Conservation (phyloP, 1,284 basidiomycete species). For the Puccinia novopanici region DNA sequence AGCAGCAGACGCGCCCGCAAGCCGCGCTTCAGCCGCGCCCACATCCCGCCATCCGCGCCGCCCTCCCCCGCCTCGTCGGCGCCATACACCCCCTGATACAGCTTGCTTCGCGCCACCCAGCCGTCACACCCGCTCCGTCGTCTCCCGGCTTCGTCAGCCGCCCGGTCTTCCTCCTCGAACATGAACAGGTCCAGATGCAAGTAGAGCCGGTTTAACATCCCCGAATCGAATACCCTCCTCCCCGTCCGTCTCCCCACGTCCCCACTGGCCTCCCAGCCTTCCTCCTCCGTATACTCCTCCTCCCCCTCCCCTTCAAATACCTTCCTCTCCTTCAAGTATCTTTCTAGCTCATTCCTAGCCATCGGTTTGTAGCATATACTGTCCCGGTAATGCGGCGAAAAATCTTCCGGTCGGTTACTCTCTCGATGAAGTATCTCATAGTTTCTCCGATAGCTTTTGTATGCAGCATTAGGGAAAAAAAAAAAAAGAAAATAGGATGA, state of each 20-base stretch:
- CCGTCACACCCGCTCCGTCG: background rate
- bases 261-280: conserved; percentile 56
- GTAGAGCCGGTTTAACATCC: conserved; percentile 75
- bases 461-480: background rate
- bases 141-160: background rate
- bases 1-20: background rate
- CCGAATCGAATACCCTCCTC: conserved; percentile 66
- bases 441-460: conserved; percentile 68
- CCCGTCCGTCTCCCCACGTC: background rate
- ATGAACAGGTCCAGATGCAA: conserved; percentile 73
- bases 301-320: conserved; percentile 58
- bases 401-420: conserved; percentile 65
- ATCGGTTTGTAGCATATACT: conserved; percentile 76
- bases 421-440: conserved; percentile 65
- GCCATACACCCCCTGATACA: conserved; percentile 7
- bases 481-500: background rate
- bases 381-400: conserved; percentile 72
- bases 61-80: background rate
- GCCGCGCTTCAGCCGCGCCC: background rate
- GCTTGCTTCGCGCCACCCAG: background rate
- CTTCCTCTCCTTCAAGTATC: conserved; percentile 65
- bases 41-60: background rate
- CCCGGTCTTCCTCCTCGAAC: conserved; percentile 61
- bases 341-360: conserved; percentile 68
- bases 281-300: conserved; percentile 65